A percentile compares a stretch with the other conserved stretches of the same genome.
phyloP scores from a whole-genome alignment of 148 eudicot species.

The Camellia lanceoleosa region DNA sequence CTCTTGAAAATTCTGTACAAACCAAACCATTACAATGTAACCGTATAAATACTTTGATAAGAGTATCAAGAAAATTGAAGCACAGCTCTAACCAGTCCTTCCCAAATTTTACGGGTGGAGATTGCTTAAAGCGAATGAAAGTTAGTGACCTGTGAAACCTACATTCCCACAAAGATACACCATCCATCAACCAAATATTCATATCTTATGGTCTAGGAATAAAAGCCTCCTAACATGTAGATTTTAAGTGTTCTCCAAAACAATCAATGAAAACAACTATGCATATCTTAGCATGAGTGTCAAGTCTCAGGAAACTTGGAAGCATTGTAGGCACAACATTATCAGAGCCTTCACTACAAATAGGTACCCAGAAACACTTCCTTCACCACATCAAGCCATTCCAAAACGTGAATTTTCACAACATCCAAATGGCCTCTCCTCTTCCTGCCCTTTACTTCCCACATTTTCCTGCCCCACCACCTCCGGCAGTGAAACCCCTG shows the following conservation, averaged over 20 bases:
- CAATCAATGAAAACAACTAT: slow-evolving; percentile 35
- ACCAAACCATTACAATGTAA: no score
- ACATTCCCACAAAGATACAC: not conserved
- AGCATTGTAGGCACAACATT: slow-evolving; percentile 30
- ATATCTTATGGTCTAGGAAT: not conserved
- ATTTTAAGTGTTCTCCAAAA: slow-evolving; percentile 40
- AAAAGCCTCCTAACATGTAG: not conserved
- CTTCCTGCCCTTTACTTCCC: slow-evolving; percentile 26
- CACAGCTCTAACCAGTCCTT: no score
- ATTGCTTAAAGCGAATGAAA: not conserved
- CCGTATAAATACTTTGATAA: no score
- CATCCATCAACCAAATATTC: not conserved
- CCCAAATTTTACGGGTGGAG: not conserved
- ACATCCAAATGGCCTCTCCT: slow-evolving; percentile 19
- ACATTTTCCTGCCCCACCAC: slow-evolving; percentile 32
- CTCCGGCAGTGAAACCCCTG: slow-evolving; percentile 29
- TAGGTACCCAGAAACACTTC: slow-evolving; percentile 9
- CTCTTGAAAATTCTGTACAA: no score
- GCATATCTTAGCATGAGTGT: slow-evolving; percentile 53
- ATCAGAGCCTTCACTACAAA: slow-evolving; percentile 23
- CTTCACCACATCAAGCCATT: slow-evolving; percentile 11
- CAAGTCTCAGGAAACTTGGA: slow-evolving; percentile 57
- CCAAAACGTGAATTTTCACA: slow-evolving; percentile 7
- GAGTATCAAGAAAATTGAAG: no score
- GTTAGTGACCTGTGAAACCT: not conserved